Evolutionary conservation across 2,329 filamentous ascomycete genomes (phyloP), one percentile per base, ranked within the genome.

Genomic region (Verticillium isaacii): DNA sequence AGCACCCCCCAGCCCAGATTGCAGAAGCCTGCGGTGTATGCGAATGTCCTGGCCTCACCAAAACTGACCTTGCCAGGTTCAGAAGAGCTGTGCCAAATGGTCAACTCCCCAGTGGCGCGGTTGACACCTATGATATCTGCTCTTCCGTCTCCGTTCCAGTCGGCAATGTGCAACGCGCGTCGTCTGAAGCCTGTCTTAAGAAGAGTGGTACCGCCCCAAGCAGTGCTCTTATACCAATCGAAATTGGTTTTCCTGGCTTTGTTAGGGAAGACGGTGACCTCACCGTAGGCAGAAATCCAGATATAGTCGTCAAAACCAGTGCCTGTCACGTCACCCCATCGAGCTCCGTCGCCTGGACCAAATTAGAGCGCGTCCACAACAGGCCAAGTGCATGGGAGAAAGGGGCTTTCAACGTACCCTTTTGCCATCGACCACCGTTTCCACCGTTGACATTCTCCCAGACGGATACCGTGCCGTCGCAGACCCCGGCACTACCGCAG

Each of bases 1-100:
- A 66, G 66, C 25, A 69, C 58, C 8, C 71, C 70, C 36, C 67
- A 64, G 9, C 62, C 57, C 59, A 74, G 61, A 2, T 60, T 59
- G 58, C 72, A 74, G 3, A n/a, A n/a, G 2, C 17, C 39, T n/a
- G 8, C n/a, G 17, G 39, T 45, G 39, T 19, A 14, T 45, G 15
- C 6, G 39, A 9, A n/a, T 17, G 17, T 45, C n/a, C n/a, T 39
- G 37, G 37, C 5, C 15, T 45, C 17, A 3, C n/a, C 8, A 17
- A 45, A 45, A 17, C 17, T 45, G 39, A 45, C 17, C 8, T 45
- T 45, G 6, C 39, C 19, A 17, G 29, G 29, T 17, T 58, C 36
- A 36, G n/a, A 58, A 5, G 7, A 25, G 56, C 19, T 58, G 19
- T 41, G 19, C 56, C 56, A 58, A 8, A 58, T 32, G 15, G 36